phyloP scores from a whole-genome alignment of 2,329 filamentous ascomycete species.

The Xylaria sp. region DNA sequence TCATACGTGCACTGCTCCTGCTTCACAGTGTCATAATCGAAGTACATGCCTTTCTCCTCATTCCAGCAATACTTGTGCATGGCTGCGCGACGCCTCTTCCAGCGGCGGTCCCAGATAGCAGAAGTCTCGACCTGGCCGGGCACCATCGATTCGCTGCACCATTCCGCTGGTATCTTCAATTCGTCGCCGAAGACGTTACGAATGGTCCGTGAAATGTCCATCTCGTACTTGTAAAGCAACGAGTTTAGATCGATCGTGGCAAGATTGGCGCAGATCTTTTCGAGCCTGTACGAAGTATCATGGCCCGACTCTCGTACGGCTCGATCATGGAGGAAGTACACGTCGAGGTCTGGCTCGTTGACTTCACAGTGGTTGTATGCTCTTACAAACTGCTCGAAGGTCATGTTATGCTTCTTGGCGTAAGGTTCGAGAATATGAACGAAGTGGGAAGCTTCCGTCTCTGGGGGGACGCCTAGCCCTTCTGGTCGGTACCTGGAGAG shows the following conservation, averaged over 20 bases:
- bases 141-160: slow-evolving; percentile 68
- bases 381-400: slow-evolving; percentile 80
- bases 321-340: slow-evolving; percentile 95
- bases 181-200: slow-evolving; percentile 82
- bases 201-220: slow-evolving; percentile 86
- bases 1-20: slow-evolving; percentile 84
- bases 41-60: slow-evolving; percentile 90
- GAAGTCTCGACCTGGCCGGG: slow-evolving; percentile 78
- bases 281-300: slow-evolving; percentile 92
- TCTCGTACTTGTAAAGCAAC: slow-evolving; percentile 94
- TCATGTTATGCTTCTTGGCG: slow-evolving; percentile 79
- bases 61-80: slow-evolving; percentile 97
- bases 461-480: slow-evolving; percentile 83
- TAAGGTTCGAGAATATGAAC: slow-evolving; percentile 81
- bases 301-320: slow-evolving; percentile 96
- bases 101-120: slow-evolving; percentile 86
- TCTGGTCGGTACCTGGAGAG: slow-evolving; percentile 84
- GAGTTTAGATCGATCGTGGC: slow-evolving; percentile 96
- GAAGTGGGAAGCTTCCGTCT: slow-evolving; percentile 88
- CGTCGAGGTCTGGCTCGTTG: slow-evolving; percentile 83
- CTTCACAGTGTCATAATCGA: slow-evolving; percentile 90
- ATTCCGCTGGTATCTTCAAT: slow-evolving; percentile 80
- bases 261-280: slow-evolving; percentile 82
- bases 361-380: slow-evolving; percentile 83
- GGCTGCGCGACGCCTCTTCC: slow-evolving; percentile 77